A percentile compares a stretch with the other conserved stretches of the same genome.
Conservation (phyloP, 768 basidiomycete species). For the Rhodosporidiobolus sp. region DNA sequence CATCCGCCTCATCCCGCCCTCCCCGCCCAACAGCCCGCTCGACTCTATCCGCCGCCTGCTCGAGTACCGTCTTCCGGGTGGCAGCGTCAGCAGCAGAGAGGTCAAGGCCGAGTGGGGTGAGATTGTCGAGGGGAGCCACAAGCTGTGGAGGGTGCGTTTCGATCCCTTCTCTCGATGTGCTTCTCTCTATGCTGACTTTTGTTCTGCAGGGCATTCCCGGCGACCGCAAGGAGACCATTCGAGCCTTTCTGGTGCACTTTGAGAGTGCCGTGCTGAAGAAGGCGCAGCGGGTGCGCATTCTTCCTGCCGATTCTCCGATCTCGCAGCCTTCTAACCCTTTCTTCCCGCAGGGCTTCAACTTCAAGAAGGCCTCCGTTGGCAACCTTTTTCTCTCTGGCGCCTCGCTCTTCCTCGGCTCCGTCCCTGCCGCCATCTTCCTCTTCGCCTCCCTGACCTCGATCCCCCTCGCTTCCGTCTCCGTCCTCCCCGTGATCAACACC, state of each 20-base stretch:
- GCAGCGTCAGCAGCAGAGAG: conserved; percentile 60
- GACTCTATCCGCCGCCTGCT: conserved; percentile 73
- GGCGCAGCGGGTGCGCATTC: conserved; percentile 26
- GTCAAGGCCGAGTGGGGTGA: conserved; percentile 78
- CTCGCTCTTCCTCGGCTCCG: conserved; percentile 80
- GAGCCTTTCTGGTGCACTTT: conserved; percentile 89
- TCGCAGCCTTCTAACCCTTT: background rate
- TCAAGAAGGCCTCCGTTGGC: conserved; percentile 65
- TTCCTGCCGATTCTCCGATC: background rate
- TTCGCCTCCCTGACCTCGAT: conserved; percentile 68
- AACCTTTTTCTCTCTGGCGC: conserved; percentile 80
- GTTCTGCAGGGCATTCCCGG: conserved; percentile 64
- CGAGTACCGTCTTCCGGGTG: conserved; percentile 70
- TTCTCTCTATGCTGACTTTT: conserved; percentile 51
- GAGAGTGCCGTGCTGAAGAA: conserved; percentile 65
- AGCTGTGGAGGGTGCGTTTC: conserved; percentile 71
- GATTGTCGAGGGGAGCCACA: conserved; percentile 72
- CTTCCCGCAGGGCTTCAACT: conserved; percentile 88
- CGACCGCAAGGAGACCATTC: conserved; percentile 36
- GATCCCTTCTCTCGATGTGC: no score
- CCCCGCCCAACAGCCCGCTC: conserved; percentile 44
- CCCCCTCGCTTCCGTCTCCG: conserved; percentile 73
- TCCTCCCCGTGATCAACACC: conserved; percentile 86
- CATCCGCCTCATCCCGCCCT: conserved; percentile 29
- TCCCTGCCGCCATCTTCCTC: conserved; percentile 89